These are phyloP conservation scores for Inga oerstediana DNA, from an alignment of 306 rosid species.

Conservation along the genomic window DNA sequence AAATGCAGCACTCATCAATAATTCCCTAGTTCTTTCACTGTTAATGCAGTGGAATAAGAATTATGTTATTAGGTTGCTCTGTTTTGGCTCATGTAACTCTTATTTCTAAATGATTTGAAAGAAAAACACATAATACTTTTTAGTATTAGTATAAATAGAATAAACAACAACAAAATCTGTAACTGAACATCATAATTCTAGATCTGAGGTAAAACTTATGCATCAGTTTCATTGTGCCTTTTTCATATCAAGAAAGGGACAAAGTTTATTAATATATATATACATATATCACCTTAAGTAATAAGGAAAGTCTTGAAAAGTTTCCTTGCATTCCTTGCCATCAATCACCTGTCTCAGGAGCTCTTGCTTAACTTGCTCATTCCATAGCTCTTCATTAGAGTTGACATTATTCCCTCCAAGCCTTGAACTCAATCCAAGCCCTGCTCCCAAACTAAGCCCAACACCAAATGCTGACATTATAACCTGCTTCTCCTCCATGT, in stretches of 20 bases:
- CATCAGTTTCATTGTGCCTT: too few species aligned
- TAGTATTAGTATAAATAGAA: too few species aligned
- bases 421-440: constrained; percentile 86
- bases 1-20: constrained; percentile 75
- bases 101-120: background rate
- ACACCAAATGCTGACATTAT: constrained; percentile 89
- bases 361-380: constrained; percentile 73
- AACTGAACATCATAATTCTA: too few species aligned
- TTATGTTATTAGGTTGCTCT: background rate
- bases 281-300: constrained; percentile 62
- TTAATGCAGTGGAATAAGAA: constrained; percentile 18
- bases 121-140: too few species aligned
- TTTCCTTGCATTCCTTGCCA: constrained; percentile 58
- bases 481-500: constrained; percentile 92
- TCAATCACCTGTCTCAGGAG: constrained; percentile 59
- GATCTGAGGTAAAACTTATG: too few species aligned
- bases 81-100: background rate
- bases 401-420: constrained; percentile 58
- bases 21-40: constrained; percentile 69
- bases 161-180: too few species aligned
- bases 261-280: too few species aligned
- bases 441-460: constrained; percentile 92
- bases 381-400: constrained; percentile 59
- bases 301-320: constrained; percentile 82
- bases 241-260: too few species aligned